A percentile compares a stretch with the other conserved stretches of the same genome.
phyloP scores from a whole-genome alignment of 2,329 filamentous ascomycete species.

The Ophiostoma sp. region DNA sequence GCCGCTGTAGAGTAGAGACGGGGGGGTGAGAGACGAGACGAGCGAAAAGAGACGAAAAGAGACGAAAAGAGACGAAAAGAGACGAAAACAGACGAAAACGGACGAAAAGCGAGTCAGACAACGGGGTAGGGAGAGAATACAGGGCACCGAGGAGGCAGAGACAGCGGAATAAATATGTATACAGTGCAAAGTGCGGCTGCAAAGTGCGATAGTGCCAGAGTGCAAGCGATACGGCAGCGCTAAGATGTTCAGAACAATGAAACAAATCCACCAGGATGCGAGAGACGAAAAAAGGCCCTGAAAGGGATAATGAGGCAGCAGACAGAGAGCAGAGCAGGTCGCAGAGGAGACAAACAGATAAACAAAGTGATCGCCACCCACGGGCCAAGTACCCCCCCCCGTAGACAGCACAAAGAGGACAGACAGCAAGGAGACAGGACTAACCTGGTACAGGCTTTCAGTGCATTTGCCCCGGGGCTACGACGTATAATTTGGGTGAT shows the following conservation, averaged over 20 bases:
- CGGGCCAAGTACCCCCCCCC: not conserved
- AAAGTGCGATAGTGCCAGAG: not conserved
- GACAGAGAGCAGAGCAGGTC: not conserved
- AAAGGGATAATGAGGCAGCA: not conserved
- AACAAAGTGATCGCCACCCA: slow-evolving; percentile 12
- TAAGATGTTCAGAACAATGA: not conserved
- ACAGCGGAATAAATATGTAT: not conserved
- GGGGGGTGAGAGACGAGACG: not conserved
- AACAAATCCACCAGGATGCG: not conserved
- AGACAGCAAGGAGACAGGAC: not conserved
- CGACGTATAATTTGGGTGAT: slow-evolving; percentile 9
- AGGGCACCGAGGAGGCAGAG: not conserved
- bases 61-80: not conserved
- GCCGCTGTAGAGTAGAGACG: not conserved
- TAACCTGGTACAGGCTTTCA: slow-evolving; percentile 8
- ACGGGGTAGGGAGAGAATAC: not conserved
- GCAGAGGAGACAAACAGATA: not conserved
- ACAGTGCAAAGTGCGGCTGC: not conserved
- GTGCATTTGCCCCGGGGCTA: slow-evolving; percentile 6
- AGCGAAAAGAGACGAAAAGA: not conserved
- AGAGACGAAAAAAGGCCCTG: not conserved
- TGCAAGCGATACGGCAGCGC: not conserved
- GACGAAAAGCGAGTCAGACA: not conserved
- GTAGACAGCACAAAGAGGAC: not conserved
- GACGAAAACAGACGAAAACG: no score